A percentile compares a stretch with the other conserved stretches of the same genome.
phyloP scores from a whole-genome alignment of 2,329 filamentous ascomycete species.

The Zalaria obscura region DNA sequence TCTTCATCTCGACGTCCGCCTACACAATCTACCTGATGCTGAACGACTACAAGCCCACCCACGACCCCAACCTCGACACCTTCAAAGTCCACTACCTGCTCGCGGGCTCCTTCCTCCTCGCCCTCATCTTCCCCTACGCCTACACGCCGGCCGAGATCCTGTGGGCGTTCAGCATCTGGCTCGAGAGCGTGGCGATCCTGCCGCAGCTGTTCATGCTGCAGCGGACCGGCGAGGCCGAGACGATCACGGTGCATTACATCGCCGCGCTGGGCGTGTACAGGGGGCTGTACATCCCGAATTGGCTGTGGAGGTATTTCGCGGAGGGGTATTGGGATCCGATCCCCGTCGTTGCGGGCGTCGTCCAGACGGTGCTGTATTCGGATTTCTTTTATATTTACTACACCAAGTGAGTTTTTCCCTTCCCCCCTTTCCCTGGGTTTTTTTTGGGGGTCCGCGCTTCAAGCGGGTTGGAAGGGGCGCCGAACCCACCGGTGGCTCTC shows the following conservation, averaged over 20 bases:
- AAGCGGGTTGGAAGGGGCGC: too few species aligned
- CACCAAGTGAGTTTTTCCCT: constrained; percentile 52
- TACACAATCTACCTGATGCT: constrained; percentile 99
- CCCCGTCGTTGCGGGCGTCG: constrained; percentile 71
- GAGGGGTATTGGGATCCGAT: constrained; percentile 78
- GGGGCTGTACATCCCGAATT: constrained; percentile 95
- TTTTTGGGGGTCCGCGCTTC: too few species aligned
- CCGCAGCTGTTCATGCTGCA: constrained; percentile 98
- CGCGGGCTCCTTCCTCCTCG: constrained; percentile 63
- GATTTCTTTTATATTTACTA: constrained; percentile 99
- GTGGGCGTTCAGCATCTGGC: constrained; percentile 97
- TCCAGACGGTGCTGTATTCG: constrained; percentile 92
- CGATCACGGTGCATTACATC: constrained; percentile 97
- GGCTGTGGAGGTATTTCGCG: constrained; percentile 79
- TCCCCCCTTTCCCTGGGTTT: too few species aligned
- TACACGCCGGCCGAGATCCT: constrained; percentile 73
- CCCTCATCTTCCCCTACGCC: constrained; percentile 69
- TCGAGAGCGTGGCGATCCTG: constrained; percentile 90
- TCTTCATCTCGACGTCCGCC: constrained; percentile 79
- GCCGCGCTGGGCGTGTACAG: constrained; percentile 87
- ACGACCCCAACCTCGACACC: constrained; percentile 92
- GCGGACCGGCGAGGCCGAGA: constrained; percentile 92
- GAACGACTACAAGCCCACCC: constrained; percentile 91
- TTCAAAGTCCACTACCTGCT: constrained; percentile 95
- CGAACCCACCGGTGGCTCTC: too few species aligned